Evolutionary conservation across 192 early-diverging fungal species (phyloP).

Genomic region (Backusella liffmaniae): DNA sequence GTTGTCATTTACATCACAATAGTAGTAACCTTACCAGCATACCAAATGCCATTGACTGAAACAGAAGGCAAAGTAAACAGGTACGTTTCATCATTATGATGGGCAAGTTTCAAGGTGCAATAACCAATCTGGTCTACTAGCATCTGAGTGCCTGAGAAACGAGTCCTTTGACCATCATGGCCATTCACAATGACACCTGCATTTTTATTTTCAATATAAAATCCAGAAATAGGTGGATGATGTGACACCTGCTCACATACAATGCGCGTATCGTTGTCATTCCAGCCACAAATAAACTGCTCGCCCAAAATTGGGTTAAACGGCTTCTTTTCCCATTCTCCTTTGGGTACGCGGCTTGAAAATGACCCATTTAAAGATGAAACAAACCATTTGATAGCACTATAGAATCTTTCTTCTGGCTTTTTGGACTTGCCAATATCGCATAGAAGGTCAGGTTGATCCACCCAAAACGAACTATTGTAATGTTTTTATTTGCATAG

Average conservation of each 20-base stretch:
- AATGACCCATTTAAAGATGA: constrained; percentile 79
- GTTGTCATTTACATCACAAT: background rate
- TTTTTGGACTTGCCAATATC: constrained; percentile 54
- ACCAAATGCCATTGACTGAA: constrained; percentile 72
- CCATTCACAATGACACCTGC: constrained; percentile 60
- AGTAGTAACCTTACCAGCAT: constrained; percentile 26
- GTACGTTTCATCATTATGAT: constrained; percentile 61
- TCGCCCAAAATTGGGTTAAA: constrained; percentile 73
- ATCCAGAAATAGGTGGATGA: constrained; percentile 71
- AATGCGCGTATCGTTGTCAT: constrained; percentile 51
- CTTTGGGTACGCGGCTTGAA: constrained; percentile 64
- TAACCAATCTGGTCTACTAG: constrained; percentile 78
- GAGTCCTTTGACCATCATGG: constrained; percentile 68
- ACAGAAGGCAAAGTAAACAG: constrained; percentile 73
- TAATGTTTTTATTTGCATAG: background rate
- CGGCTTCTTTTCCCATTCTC: constrained; percentile 72
- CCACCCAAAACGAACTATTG: constrained; percentile 50
- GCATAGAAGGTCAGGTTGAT: constrained; percentile 52
- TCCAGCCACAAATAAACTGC: constrained; percentile 62
- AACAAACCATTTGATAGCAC: constrained; percentile 74
- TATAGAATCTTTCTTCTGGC: constrained; percentile 66
- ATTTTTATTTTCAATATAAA: constrained; percentile 61
- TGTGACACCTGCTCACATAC: constrained; percentile 71
- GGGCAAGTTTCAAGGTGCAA: constrained; percentile 59
- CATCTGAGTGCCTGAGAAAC: constrained; percentile 72